Percentiles rank a stretch among this genome's conserved stretches.
Evolutionary conservation across 495 filamentous ascomycete genomes (phyloP).

Genomic region (Hyaloscypha finlandica): DNA sequence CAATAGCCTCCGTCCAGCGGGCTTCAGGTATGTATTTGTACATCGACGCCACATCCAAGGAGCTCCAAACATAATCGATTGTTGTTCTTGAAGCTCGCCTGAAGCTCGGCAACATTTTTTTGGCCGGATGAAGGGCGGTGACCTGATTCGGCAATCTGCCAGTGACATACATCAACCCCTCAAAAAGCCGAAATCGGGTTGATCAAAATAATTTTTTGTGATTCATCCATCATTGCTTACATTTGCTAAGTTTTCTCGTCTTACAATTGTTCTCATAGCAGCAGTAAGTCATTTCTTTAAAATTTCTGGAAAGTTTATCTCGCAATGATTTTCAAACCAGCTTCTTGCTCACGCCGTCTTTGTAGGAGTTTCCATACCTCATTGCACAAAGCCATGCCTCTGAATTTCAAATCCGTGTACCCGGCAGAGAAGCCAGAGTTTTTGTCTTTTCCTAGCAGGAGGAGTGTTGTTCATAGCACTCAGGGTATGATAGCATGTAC

Average conservation of each 20-base stretch:
- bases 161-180: background rate
- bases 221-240: constrained; percentile 2
- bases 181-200: background rate
- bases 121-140: background rate
- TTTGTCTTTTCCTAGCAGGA: constrained; percentile 71
- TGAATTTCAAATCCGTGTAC: constrained; percentile 62
- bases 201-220: background rate
- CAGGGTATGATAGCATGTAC: constrained; percentile 91
- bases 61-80: constrained; percentile 48
- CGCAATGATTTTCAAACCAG: background rate
- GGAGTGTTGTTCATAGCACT: constrained; percentile 90
- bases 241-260: background rate
- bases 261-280: background rate
- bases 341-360: background rate
- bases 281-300: background rate
- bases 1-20: constrained; percentile 36
- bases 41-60: constrained; percentile 58
- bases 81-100: background rate
- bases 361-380: constrained; percentile 2
- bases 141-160: constrained; percentile 7
- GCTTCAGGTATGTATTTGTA: constrained; percentile 42
- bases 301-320: background rate
- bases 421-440: constrained; percentile 60
- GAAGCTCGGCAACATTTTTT: constrained; percentile 4
- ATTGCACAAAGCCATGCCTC: constrained; percentile 48